A percentile compares a stretch with the other conserved stretches of the same genome.
phyloP scores from a whole-genome alignment of 140 eudicot genomes.

The Cichorium intybus region DNA sequence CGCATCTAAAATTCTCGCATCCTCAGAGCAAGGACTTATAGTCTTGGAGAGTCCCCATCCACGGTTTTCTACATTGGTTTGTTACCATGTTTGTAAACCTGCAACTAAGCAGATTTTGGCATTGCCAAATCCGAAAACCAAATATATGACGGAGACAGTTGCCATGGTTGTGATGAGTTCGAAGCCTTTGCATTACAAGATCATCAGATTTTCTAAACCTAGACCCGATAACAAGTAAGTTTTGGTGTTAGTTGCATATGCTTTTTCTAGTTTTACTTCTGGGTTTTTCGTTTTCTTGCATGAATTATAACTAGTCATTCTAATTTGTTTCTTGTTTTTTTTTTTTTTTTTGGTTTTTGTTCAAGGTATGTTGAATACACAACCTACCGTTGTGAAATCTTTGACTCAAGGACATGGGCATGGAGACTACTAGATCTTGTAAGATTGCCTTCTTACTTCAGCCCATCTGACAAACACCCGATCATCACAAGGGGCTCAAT shows the following conservation, averaged over 20 bases:
- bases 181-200: conserved; percentile 20
- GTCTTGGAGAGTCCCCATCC: conserved; percentile 7
- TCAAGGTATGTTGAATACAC: not conserved
- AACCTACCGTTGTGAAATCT: conserved; percentile 8
- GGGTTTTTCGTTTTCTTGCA: no score
- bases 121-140: conserved; percentile 18
- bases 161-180: conserved; percentile 3
- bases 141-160: not conserved
- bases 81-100: conserved; percentile 24
- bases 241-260: not conserved
- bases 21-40: conserved; percentile 20
- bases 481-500: not conserved
- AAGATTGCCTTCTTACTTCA: not conserved
- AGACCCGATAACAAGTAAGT: not conserved
- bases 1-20: conserved; percentile 1
- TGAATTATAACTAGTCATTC: no score
- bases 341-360: no score
- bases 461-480: not conserved
- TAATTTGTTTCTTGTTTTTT: not conserved
- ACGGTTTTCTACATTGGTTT: no score
- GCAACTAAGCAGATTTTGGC: conserved; percentile 15
- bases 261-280: no score
- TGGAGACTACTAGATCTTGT: not conserved
- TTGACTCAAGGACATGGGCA: not conserved
- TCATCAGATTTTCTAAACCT: not conserved